phyloP scores from a whole-genome alignment of 495 filamentous ascomycete species.

The Penicillium pancosmium region DNA sequence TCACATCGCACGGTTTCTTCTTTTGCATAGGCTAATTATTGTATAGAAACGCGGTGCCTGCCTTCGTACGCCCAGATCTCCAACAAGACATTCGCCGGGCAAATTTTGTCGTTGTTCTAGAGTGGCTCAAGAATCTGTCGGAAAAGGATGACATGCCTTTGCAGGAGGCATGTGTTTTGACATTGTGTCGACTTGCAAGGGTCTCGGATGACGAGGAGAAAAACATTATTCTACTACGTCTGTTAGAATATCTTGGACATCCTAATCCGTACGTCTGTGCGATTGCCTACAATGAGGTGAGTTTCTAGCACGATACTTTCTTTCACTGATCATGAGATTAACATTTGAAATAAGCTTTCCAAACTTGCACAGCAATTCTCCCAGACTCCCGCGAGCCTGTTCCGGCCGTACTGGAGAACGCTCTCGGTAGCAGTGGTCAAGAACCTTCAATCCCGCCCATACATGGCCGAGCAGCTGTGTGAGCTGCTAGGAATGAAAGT shows the following conservation, averaged over 20 bases:
- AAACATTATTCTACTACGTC: constrained; percentile 77
- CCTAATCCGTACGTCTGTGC: constrained; percentile 77
- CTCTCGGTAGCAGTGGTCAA: constrained; percentile 79
- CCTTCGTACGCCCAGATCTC: constrained; percentile 61
- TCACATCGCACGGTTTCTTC: not conserved
- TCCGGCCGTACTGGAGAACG: constrained; percentile 84
- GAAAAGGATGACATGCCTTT: constrained; percentile 62
- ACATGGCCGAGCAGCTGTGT: constrained; percentile 78
- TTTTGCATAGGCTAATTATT: constrained; percentile 18
- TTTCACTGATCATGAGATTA: constrained; percentile 7
- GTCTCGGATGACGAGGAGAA: constrained; percentile 74
- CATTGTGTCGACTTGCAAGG: constrained; percentile 79
- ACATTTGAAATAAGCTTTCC: constrained; percentile 45
- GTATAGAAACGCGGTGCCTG: constrained; percentile 61
- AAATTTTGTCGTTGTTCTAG: constrained; percentile 70
- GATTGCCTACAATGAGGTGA: constrained; percentile 78
- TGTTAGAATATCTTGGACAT: constrained; percentile 86
- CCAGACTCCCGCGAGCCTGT: constrained; percentile 63
- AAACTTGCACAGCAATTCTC: constrained; percentile 65
- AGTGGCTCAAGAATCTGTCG: constrained; percentile 69
- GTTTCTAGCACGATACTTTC: constrained; percentile 9
- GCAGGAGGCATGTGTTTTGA: constrained; percentile 83
- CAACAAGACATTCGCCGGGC: constrained; percentile 49
- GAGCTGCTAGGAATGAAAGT: constrained; percentile 76
- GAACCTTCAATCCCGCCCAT: constrained; percentile 76